A percentile compares a stretch with the other conserved stretches of the same genome.
phyloP scores from a whole-genome alignment of 108 stramenopile species.

The Fragilariopsis cylindrus region DNA sequence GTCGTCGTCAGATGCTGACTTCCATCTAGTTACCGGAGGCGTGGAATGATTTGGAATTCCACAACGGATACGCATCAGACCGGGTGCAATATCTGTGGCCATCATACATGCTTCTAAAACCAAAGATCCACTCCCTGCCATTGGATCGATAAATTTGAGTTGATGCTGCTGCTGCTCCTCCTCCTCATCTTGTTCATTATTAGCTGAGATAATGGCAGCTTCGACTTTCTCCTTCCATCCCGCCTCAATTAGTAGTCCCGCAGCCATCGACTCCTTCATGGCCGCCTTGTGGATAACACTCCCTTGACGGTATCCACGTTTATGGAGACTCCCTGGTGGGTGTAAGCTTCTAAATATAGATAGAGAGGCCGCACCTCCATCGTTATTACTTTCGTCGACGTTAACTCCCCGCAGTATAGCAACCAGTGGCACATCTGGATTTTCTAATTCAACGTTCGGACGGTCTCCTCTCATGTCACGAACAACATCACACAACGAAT shows the following conservation, averaged over 20 bases:
- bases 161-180: not conserved
- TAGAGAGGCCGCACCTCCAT: conserved; percentile 44
- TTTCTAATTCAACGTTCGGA: conserved; percentile 67
- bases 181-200: not conserved
- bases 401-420: conserved; percentile 40
- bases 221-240: conserved; percentile 58
- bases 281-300: conserved; percentile 70
- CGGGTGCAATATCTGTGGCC: conserved; percentile 78
- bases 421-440: conserved; percentile 81
- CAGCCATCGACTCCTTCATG: conserved; percentile 84
- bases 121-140: conserved; percentile 81
- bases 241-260: conserved; percentile 68
- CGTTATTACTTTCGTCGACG: conserved; percentile 2
- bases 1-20: conserved; percentile 11
- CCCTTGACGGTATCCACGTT: conserved; percentile 59
- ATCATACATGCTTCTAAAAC: conserved; percentile 77
- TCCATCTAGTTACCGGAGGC: conserved; percentile 79
- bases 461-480: conserved; percentile 67
- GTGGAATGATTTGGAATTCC: conserved; percentile 46
- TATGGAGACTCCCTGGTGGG: conserved; percentile 67
- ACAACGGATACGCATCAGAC: conserved; percentile 61
- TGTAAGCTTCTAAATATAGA: conserved; percentile 72
- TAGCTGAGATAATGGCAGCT: conserved; percentile 22
- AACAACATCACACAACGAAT: conserved; percentile 75
- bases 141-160: conserved; percentile 69